Percentiles rank a stretch among this genome's conserved stretches.
These are phyloP conservation scores for Suillus ampliporus DNA, from an alignment of 768 basidiomycete species.

Conservation along the genomic window DNA sequence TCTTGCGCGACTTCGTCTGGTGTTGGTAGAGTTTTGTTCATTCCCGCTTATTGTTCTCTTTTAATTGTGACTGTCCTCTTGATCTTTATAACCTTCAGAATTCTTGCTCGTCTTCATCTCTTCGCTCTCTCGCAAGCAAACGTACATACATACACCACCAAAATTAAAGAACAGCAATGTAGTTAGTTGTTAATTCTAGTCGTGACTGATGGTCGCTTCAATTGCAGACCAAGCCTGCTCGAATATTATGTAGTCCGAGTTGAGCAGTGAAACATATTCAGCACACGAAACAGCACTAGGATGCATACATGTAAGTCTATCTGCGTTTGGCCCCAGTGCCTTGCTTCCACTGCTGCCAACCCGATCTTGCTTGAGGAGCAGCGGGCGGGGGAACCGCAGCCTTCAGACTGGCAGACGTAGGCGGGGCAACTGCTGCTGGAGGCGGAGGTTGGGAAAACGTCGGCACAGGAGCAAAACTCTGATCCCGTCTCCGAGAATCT, in stretches of 20 bases:
- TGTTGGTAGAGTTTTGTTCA: slow-evolving; percentile 30
- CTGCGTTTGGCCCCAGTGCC: slow-evolving; percentile 24
- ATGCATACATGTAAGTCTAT: slow-evolving; percentile 17
- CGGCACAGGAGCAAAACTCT: slow-evolving; percentile 10
- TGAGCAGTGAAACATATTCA: slow-evolving; percentile 6
- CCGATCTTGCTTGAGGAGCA: slow-evolving; percentile 37
- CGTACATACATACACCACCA: slow-evolving; percentile 49
- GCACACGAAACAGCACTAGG: background rate
- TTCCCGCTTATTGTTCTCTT: slow-evolving; percentile 31
- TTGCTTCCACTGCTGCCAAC: slow-evolving; percentile 61
- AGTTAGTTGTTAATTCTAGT: slow-evolving; percentile 52
- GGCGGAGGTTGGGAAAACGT: slow-evolving; percentile 12
- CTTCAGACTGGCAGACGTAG: slow-evolving; percentile 16
- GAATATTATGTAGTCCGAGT: background rate
- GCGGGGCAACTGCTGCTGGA: slow-evolving; percentile 11
- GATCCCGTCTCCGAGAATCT: slow-evolving; percentile 8
- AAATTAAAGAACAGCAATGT: slow-evolving; percentile 52
- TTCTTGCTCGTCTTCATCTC: slow-evolving; percentile 20
- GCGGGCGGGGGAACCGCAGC: slow-evolving; percentile 28
- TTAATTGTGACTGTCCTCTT: slow-evolving; percentile 37
- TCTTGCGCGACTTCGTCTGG: slow-evolving; percentile 20
- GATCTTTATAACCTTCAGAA: slow-evolving; percentile 43
- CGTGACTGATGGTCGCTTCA: slow-evolving; percentile 26
- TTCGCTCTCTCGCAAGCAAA: slow-evolving; percentile 35
- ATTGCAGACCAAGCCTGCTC: slow-evolving; percentile 21